A percentile compares a stretch with the other conserved stretches of the same genome.
Conservation (phyloP, 2,329 filamentous ascomycete species). For the Arthrobotrys entomopaga region DNA sequence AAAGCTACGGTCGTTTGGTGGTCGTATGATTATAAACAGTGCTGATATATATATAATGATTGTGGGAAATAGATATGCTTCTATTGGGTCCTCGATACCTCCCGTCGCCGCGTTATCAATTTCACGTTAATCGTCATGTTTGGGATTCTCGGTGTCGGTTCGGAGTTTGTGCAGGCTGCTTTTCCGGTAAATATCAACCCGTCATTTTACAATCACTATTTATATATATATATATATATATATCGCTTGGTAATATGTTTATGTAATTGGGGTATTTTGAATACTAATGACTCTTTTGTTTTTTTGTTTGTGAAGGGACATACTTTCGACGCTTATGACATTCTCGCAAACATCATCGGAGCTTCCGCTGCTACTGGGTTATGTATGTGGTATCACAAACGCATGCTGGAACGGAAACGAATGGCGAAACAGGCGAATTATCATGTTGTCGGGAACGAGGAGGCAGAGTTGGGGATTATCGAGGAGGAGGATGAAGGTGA, state of each 20-base stretch:
- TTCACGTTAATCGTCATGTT: constrained; percentile 77
- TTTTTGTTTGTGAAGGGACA: constrained; percentile 61
- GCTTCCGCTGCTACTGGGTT: constrained; percentile 76
- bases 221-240: too few species aligned
- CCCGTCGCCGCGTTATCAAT: constrained; percentile 83
- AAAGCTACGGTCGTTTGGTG: too few species aligned
- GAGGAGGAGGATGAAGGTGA: constrained; percentile 56
- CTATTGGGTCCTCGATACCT: constrained; percentile 77
- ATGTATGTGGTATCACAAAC: constrained; percentile 91
- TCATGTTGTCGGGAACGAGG: constrained; percentile 57
- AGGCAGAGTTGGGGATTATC: constrained; percentile 53
- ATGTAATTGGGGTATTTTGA: too few species aligned
- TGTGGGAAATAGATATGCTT: constrained; percentile 39
- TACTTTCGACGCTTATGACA: constrained; percentile 80
- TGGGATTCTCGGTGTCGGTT: constrained; percentile 69
- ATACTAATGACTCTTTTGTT: background rate
- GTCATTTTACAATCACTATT: too few species aligned
- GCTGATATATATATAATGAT: too few species aligned
- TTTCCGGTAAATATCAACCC: constrained; percentile 64
- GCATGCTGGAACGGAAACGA: constrained; percentile 86
- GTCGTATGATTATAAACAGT: too few species aligned
- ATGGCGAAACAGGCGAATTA: constrained; percentile 56
- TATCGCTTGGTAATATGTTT: too few species aligned
- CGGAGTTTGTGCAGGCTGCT: constrained; percentile 78
- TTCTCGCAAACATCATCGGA: constrained; percentile 86